Percentiles rank a stretch among this genome's conserved stretches.
These are phyloP conservation scores for Sisymbrium altissimum DNA, from an alignment of 345 rosid genomes.

Conservation along the genomic window DNA sequence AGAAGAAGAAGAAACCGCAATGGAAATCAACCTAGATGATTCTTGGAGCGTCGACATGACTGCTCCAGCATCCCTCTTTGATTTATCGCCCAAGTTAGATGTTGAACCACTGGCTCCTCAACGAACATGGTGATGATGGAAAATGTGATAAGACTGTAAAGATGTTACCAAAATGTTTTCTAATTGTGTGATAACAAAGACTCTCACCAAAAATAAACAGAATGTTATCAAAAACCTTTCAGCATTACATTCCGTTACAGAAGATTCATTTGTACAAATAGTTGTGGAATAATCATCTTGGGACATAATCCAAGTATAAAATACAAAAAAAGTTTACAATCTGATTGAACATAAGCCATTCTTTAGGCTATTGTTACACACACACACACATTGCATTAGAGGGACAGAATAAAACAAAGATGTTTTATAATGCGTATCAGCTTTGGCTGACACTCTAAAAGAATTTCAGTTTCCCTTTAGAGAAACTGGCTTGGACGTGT, in stretches of 20 bases:
- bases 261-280: slow-evolving; percentile 16
- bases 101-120: slow-evolving; percentile 10
- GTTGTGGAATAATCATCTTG: neutral
- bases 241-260: slow-evolving; percentile 12
- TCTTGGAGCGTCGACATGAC: slow-evolving; percentile 27
- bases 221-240: neutral
- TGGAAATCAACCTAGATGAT: slow-evolving; percentile 20
- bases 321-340: neutral
- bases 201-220: neutral
- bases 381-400: slow-evolving; percentile 16
- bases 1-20: slow-evolving; percentile 21
- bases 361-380: slow-evolving; percentile 14
- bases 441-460: slow-evolving; percentile 4
- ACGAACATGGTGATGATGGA: slow-evolving; percentile 19
- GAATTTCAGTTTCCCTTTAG: slow-evolving; percentile 61
- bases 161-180: neutral
- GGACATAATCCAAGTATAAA: neutral
- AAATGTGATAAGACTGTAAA: neutral
- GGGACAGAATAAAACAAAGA: neutral
- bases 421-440: slow-evolving; percentile 10
- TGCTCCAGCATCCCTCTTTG: slow-evolving; percentile 23
- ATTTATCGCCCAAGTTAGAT: slow-evolving; percentile 9
- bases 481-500: slow-evolving; percentile 43
- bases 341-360: neutral
- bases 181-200: neutral